Conservation (phyloP, 2,329 filamentous ascomycete species). For the Arachnomyces sp. region DNA sequence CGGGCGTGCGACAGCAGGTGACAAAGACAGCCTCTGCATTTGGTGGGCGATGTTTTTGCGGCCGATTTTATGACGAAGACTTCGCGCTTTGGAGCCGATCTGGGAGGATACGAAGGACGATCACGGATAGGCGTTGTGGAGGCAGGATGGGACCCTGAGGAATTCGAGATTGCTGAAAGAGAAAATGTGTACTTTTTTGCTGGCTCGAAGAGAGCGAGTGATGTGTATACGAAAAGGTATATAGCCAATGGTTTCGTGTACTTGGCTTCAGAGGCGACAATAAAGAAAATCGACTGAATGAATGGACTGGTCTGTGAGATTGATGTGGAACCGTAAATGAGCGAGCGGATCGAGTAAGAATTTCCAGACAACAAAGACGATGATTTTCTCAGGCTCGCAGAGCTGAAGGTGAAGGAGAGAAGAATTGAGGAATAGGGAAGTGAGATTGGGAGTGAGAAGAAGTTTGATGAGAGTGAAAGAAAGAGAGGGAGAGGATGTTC, state of each 20-base stretch:
- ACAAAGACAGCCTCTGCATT: no score
- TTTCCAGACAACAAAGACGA: background rate
- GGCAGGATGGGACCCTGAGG: no score
- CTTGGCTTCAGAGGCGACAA: constrained; percentile 5
- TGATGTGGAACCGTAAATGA: background rate
- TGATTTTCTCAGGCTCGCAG: constrained; percentile 4
- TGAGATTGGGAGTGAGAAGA: constrained; percentile 4
- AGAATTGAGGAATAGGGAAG: constrained; percentile 8
- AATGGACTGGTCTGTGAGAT: constrained; percentile 15
- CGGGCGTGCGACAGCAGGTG: no score
- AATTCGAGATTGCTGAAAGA: no score
- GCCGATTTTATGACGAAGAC: no score
- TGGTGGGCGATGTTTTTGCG: no score
- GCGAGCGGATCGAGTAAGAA: background rate
- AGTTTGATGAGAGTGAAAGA: constrained; percentile 1
- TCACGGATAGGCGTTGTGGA: no score
- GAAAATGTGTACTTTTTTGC: no score
- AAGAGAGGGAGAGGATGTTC: constrained; percentile 4
- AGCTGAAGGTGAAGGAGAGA: constrained; percentile 7
- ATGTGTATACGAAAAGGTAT: no score
- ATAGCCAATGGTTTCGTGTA: no score
- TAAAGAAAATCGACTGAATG: constrained; percentile 18
- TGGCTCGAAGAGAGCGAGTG: no score
- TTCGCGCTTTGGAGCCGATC: constrained; percentile 22
- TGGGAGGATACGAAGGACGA: constrained; percentile 15